A percentile compares a stretch with the other conserved stretches of the same genome.
phyloP scores from a whole-genome alignment of 176 grass and related monocot species.

The Hsuehochloa calcarea region DNA sequence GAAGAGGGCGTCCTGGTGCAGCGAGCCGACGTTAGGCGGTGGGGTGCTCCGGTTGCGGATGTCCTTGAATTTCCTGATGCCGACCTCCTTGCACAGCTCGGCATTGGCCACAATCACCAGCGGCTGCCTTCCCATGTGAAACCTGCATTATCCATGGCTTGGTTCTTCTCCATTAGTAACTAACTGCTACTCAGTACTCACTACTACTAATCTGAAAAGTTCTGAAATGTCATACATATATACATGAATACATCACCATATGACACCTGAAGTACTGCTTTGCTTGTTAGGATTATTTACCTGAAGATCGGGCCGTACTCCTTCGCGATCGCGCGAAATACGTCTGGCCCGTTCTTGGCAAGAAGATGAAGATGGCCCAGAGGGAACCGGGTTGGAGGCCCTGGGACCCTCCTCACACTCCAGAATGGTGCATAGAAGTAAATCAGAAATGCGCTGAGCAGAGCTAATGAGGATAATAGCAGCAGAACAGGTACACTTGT shows the following conservation, averaged over 20 bases:
- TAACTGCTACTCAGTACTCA: not conserved
- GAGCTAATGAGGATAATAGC: not conserved
- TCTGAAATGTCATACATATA: not conserved
- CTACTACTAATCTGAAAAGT: not conserved
- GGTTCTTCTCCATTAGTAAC: slow-evolving; percentile 22
- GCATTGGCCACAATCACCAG: slow-evolving; percentile 86
- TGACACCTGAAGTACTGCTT: not conserved
- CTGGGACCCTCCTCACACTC: slow-evolving; percentile 73
- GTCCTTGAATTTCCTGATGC: slow-evolving; percentile 94
- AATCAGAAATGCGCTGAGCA: slow-evolving; percentile 45
- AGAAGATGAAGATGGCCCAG: slow-evolving; percentile 70
- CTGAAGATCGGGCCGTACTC: slow-evolving; percentile 84
- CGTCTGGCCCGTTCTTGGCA: slow-evolving; percentile 67
- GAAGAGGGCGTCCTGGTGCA: slow-evolving; percentile 90
- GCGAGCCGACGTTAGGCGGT: slow-evolving; percentile 55
- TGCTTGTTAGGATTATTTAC: slow-evolving; percentile 23
- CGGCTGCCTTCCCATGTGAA: slow-evolving; percentile 93
- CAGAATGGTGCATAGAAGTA: slow-evolving; percentile 85
- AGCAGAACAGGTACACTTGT: not conserved
- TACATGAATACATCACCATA: not conserved
- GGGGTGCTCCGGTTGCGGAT: slow-evolving; percentile 85
- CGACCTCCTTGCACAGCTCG: slow-evolving; percentile 87
- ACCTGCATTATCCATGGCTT: slow-evolving; percentile 39
- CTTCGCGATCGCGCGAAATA: slow-evolving; percentile 64
- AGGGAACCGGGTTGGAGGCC: slow-evolving; percentile 59